A percentile compares a stretch with the other conserved stretches of the same genome.
phyloP scores from a whole-genome alignment of 2,329 filamentous ascomycete species.

The Sarocladium strictum region DNA sequence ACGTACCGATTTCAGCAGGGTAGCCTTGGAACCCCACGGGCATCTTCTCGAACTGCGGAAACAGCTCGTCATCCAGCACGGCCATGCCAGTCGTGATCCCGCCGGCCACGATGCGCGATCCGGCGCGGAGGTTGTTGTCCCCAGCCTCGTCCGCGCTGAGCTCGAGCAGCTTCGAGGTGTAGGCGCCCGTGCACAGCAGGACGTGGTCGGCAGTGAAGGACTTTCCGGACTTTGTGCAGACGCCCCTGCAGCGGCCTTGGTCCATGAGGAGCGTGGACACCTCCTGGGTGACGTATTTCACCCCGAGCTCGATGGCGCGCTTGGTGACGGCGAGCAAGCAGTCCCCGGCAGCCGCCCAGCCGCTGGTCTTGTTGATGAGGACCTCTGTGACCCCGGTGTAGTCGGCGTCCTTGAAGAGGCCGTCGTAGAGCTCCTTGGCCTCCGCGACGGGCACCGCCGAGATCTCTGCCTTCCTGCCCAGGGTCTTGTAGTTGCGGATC shows the following conservation, averaged over 20 bases:
- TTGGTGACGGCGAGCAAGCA: slow-evolving; percentile 48
- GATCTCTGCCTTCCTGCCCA: slow-evolving; percentile 33
- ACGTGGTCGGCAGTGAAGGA: slow-evolving; percentile 42
- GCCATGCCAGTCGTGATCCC: slow-evolving; percentile 55
- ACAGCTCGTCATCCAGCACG: slow-evolving; percentile 41
- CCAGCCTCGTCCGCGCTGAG: slow-evolving; percentile 43
- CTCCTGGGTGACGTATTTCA: slow-evolving; percentile 52
- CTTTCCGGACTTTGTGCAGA: slow-evolving; percentile 39
- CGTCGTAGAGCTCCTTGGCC: slow-evolving; percentile 45
- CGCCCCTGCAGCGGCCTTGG: slow-evolving; percentile 36
- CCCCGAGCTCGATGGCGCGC: slow-evolving; percentile 46
- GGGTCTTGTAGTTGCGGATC: slow-evolving; percentile 43
- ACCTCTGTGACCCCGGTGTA: slow-evolving; percentile 54
- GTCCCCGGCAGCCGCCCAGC: slow-evolving; percentile 59
- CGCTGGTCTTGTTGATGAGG: slow-evolving; percentile 54
- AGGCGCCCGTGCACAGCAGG: slow-evolving; percentile 51
- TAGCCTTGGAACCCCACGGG: slow-evolving; percentile 42
- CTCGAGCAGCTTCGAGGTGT: slow-evolving; percentile 50
- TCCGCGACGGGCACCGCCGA: slow-evolving; percentile 39
- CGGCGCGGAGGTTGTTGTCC: slow-evolving; percentile 41
- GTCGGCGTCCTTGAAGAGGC: slow-evolving; percentile 54
- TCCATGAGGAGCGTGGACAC: slow-evolving; percentile 43
- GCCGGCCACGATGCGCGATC: slow-evolving; percentile 48
- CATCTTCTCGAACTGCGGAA: slow-evolving; percentile 38
- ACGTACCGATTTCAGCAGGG: slow-evolving; percentile 29